Evolutionary conservation across 352 stramenopile genomes (phyloP), one percentile per base, ranked within the genome.

Genomic region (Pythium phragmitis): DNA sequence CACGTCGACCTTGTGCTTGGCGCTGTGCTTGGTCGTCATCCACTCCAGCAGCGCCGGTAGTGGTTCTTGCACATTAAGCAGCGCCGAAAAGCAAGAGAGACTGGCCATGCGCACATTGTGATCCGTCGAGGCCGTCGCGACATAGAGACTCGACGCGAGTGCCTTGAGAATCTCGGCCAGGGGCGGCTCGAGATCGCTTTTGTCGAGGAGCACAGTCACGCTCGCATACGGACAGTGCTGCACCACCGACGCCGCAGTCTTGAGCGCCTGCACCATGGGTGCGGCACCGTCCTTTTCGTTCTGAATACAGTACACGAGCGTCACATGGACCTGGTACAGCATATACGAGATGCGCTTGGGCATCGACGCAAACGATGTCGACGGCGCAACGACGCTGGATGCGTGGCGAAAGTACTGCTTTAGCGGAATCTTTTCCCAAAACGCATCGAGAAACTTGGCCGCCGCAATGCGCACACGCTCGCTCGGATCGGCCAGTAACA

Each of bases 301-400:
- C 60, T 92, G 85, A 23, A 96, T 87, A 47, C 77, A 88, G 42
- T 91, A 91, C 57, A 93, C 83, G 36, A 96, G 65, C 3, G 85
- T 89, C 28, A 93, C 70, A 60, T 94, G 85, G 7, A 92, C 79
- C 69, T 94, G 87, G 53, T 91, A 91, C 19, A 94, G 42, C 87
- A 96, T 94, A 36, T 89, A 61, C 42, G 86, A 91, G 17, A 92
- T 85, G 0, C 85, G 79, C 52, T 91, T 91, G 14, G 85, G 84
- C 79, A 91, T 91, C 8, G 82, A 93, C n/a, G 87, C 81, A 65
- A 96, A 94, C 34, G 87, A 85, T 43, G 76, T 87, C 2, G 85
- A 80, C 13, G 87, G 76, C 5, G 72, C 73, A 30, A 77, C 71
- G 39, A 73, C 63, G 43, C 67, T 82, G 4, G 72, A 80, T 17